These are phyloP conservation scores for Cercospora zeae-maydis DNA, from an alignment of 2,329 filamentous ascomycete species.

Conservation along the genomic window DNA sequence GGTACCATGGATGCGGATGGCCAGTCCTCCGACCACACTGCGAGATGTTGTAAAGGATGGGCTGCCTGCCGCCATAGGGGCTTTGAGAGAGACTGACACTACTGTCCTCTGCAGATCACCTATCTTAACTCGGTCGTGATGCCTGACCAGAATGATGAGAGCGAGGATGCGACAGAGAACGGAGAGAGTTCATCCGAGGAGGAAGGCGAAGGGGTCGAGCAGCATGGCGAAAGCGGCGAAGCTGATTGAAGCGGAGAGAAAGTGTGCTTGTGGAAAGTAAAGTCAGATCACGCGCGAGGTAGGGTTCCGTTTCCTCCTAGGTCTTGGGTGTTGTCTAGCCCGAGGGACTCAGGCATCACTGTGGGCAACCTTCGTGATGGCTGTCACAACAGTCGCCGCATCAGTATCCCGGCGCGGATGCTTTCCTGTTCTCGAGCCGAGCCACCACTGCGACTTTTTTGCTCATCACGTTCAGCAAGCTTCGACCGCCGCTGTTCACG, in stretches of 20 bases:
- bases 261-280: not conserved
- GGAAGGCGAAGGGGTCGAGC: conserved; percentile 15
- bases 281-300: not conserved
- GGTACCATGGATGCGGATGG: not conserved
- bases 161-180: conserved; percentile 32
- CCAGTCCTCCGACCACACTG: not conserved
- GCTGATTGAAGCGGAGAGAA: not conserved
- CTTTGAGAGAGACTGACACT: not conserved
- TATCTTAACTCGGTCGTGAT: conserved; percentile 51
- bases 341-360: not conserved
- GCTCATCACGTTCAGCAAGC: not conserved
- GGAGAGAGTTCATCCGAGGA: conserved; percentile 22
- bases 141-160: conserved; percentile 42
- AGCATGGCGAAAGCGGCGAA: not conserved
- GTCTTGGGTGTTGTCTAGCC: not conserved
- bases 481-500: not conserved
- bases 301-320: not conserved
- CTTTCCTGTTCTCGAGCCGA: not conserved
- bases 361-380: not conserved
- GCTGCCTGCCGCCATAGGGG: not conserved
- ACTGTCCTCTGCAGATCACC: conserved; percentile 41
- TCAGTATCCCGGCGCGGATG: not conserved
- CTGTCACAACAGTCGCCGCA: not conserved
- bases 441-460: not conserved
- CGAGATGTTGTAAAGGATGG: not conserved